These are phyloP conservation scores for Tylopilus sp. DNA, from an alignment of 768 basidiomycete species.

Conservation along the genomic window DNA sequence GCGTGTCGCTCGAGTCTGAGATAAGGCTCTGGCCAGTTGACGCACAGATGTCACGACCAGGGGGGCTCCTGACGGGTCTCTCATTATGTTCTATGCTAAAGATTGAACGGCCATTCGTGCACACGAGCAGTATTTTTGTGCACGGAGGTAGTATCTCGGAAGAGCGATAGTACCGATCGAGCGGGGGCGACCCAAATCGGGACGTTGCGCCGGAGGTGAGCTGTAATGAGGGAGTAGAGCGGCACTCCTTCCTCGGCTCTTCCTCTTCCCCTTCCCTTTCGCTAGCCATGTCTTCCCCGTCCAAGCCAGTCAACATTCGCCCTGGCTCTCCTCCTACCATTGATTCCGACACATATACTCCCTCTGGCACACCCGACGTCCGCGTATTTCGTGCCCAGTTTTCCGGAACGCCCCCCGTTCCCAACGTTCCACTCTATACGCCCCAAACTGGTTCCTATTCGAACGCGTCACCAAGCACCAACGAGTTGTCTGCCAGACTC, in stretches of 20 bases:
- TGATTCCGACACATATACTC: constrained; percentile 28
- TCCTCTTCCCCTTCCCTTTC: not conserved
- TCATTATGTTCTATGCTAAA: too few relatives aligned
- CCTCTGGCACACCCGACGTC: constrained; percentile 61
- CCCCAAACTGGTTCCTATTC: constrained; percentile 33
- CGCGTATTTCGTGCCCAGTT: constrained; percentile 65
- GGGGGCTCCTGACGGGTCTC: too few relatives aligned
- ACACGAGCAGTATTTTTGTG: too few relatives aligned
- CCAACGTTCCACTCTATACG: constrained; percentile 58
- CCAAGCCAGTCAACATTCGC: constrained; percentile 52
- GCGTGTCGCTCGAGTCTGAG: too few relatives aligned
- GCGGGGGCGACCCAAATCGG: not conserved
- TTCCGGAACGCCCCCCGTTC: constrained; percentile 49
- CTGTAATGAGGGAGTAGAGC: not conserved
- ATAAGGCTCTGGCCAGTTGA: too few relatives aligned
- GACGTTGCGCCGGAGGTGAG: not conserved
- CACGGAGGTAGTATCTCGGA: too few relatives aligned
- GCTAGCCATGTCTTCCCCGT: constrained; percentile 49
- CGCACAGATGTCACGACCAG: too few relatives aligned
- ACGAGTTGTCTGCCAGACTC: constrained; percentile 14
- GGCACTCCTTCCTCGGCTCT: not conserved
- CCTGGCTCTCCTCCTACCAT: constrained; percentile 11
- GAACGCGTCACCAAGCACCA: constrained; percentile 5
- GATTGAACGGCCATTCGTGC: too few relatives aligned
- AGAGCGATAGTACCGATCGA: too few relatives aligned